Evolutionary conservation across 192 early-diverging fungal species (phyloP).

Genomic region (Linnemannia schmuckeri): DNA sequence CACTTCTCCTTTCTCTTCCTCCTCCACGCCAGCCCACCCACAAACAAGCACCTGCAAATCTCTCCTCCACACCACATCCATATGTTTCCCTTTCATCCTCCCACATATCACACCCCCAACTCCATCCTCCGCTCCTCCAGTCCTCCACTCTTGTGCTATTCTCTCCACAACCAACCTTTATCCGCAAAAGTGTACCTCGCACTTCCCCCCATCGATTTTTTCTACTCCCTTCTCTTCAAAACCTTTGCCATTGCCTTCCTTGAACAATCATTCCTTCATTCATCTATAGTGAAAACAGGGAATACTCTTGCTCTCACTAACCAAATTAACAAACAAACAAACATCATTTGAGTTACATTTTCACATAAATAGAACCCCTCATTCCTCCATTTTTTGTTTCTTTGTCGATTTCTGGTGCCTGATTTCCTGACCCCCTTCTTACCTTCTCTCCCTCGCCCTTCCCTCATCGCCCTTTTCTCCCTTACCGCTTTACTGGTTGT

Average conservation of each 20-base stretch:
- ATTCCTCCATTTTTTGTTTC: neutral
- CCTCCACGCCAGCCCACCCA: neutral
- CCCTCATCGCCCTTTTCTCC: neutral
- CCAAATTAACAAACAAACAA: neutral
- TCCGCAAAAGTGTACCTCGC: neutral
- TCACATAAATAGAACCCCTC: neutral
- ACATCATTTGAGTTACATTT: neutral
- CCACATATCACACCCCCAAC: neutral
- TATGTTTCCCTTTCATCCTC: neutral
- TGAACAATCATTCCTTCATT: neutral
- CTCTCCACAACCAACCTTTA: conserved; percentile 4
- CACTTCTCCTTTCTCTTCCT: neutral
- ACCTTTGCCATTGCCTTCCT: neutral
- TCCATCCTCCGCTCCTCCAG: neutral
- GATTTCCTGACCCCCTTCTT: conserved; percentile 2
- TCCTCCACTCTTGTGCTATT: neutral
- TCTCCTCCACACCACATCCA: neutral
- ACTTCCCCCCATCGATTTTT: neutral
- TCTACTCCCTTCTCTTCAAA: neutral
- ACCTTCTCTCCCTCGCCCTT: neutral
- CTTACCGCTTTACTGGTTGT: conserved; percentile 3
- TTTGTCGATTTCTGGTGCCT: conserved; percentile 1
- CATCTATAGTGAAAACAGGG: neutral
- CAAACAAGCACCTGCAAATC: neutral
- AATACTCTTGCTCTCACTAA: neutral